Percentiles rank a stretch among this genome's conserved stretches.
phyloP scores from a whole-genome alignment of 2,329 filamentous ascomycete species.

The Colletotrichum viniferum region DNA sequence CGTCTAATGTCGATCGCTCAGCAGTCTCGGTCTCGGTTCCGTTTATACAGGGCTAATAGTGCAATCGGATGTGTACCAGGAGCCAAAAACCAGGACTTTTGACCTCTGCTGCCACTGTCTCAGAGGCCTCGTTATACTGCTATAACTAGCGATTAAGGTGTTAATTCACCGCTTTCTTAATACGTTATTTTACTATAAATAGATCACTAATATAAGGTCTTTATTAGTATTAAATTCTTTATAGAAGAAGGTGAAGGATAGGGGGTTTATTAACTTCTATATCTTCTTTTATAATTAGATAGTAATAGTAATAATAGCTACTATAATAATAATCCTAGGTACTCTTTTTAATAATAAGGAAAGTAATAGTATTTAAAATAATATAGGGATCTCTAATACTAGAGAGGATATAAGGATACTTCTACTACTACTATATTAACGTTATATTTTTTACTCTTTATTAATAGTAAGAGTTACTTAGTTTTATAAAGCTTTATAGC shows the following conservation, averaged over 20 bases:
- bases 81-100: not conserved
- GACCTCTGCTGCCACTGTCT: not conserved
- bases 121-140: not conserved
- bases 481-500: too few species aligned
- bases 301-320: not conserved
- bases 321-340: not conserved
- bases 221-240: not conserved
- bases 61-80: not conserved
- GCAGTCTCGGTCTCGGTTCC: not conserved
- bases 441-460: accelerated
- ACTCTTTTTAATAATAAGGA: not conserved
- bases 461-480: not conserved
- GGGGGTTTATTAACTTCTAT: not conserved
- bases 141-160: not conserved
- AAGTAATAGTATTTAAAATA: not conserved
- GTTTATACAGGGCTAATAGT: not conserved
- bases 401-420: not conserved
- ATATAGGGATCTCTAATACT: not conserved
- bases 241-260: not conserved
- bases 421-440: not conserved
- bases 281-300: not conserved
- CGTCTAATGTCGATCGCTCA: not conserved
- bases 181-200: not conserved
- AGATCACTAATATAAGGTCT: not conserved
- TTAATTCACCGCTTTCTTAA: not conserved